Conservation (phyloP, 768 basidiomycete genomes). For the Leccinum aurantiacum region DNA sequence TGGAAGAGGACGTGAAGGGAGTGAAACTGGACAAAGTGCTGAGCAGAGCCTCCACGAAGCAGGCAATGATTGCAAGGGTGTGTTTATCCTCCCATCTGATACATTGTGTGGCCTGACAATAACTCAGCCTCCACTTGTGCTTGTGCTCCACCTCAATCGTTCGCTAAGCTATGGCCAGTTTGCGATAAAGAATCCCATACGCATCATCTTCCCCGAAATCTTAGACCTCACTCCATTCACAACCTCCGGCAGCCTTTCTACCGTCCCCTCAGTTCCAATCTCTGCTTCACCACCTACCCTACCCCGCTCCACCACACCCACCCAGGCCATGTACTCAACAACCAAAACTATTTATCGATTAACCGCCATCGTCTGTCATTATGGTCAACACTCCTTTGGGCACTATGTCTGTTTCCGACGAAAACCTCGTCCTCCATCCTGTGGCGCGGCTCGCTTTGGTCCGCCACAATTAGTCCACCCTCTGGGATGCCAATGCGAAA, state of each 20-base stretch:
- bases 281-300: slow-evolving; percentile 57
- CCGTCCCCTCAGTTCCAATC: slow-evolving; percentile 66
- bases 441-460: slow-evolving; percentile 39
- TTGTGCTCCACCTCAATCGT: slow-evolving; percentile 89
- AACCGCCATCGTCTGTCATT: slow-evolving; percentile 86
- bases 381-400: slow-evolving; percentile 88
- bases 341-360: slow-evolving; percentile 84
- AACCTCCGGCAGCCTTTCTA: slow-evolving; percentile 76
- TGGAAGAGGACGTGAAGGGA: slow-evolving; percentile 83
- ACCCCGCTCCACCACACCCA: slow-evolving; percentile 53
- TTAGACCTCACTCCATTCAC: slow-evolving; percentile 89
- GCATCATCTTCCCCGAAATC: slow-evolving; percentile 79
- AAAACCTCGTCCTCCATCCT: slow-evolving; percentile 57
- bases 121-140: slow-evolving; percentile 75
- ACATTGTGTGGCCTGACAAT: slow-evolving; percentile 18
- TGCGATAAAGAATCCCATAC: slow-evolving; percentile 81
- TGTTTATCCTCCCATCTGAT: slow-evolving; percentile 11
- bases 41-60: slow-evolving; percentile 78
- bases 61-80: slow-evolving; percentile 89
- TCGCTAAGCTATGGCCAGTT: slow-evolving; percentile 78
- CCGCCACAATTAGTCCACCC: slow-evolving; percentile 42
- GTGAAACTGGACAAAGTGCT: slow-evolving; percentile 76
- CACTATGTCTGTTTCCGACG: slow-evolving; percentile 93
- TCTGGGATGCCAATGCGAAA: slow-evolving; percentile 47
- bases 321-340: slow-evolving; percentile 49